Percentiles rank a stretch among this genome's conserved stretches.
These are phyloP conservation scores for Xylariales sp. DNA, from an alignment of 2,329 filamentous ascomycete genomes.

Conservation along the genomic window DNA sequence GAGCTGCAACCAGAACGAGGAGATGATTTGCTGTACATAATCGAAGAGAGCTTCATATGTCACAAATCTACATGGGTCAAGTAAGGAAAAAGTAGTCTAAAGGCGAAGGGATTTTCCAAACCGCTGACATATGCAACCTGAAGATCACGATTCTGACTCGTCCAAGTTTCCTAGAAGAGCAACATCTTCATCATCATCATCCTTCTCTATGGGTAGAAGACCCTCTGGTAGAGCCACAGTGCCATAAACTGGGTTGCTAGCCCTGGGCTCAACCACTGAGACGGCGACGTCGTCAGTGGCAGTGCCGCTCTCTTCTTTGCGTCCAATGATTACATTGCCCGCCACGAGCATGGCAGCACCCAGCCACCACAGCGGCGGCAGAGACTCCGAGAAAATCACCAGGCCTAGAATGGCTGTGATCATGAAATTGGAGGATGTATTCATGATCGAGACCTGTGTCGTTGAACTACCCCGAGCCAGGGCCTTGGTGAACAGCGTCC, in stretches of 20 bases:
- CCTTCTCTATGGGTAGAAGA: constrained; percentile 5
- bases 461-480: constrained; percentile 70
- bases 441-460: constrained; percentile 76
- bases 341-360: constrained; percentile 68
- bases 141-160: no score
- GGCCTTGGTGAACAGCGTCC: constrained; percentile 75
- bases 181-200: constrained; percentile 10
- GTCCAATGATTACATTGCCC: constrained; percentile 74
- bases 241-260: neutral
- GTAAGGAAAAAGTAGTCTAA: neutral
- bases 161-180: constrained; percentile 5
- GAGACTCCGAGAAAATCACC: constrained; percentile 64
- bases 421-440: constrained; percentile 78
- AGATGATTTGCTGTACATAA: no score
- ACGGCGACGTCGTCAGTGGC: neutral
- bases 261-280: neutral
- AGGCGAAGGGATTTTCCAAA: neutral
- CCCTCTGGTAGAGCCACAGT: neutral
- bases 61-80: no score
- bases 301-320: constrained; percentile 38
- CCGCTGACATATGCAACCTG: neutral
- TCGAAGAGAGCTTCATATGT: no score
- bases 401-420: constrained; percentile 68
- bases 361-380: constrained; percentile 73
- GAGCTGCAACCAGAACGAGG: no score